These are phyloP conservation scores for Acer yangbiense DNA, from an alignment of 345 rosid species.

Conservation along the genomic window DNA sequence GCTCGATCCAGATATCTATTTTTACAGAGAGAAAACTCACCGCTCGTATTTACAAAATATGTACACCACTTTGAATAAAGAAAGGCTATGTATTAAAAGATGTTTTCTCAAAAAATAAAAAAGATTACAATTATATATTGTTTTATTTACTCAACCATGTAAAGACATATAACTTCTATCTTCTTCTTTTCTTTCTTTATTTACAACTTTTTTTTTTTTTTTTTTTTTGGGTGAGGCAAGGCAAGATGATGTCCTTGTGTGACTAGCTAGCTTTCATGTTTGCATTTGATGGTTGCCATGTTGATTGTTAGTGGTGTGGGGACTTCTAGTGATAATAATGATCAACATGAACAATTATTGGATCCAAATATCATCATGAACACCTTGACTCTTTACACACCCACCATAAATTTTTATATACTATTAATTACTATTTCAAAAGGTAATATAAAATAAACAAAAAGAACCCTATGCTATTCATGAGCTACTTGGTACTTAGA, in stretches of 20 bases:
- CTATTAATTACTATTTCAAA: neutral
- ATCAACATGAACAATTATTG: neutral
- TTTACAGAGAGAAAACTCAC: too few species aligned
- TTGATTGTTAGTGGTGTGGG: neutral
- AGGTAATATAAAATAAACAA: neutral
- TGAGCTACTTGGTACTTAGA: neutral
- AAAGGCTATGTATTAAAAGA: too few species aligned
- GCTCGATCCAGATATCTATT: too few species aligned
- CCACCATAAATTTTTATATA: neutral
- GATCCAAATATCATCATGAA: neutral
- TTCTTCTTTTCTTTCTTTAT: too few species aligned
- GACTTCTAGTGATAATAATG: neutral
- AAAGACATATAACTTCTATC: too few species aligned
- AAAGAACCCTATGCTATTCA: neutral
- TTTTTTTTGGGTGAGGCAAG: neutral
- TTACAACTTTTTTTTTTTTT: too few species aligned
- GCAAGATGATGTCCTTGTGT: neutral
- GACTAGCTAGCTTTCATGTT: neutral
- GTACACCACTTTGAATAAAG: too few species aligned
- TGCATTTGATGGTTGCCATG: conserved; percentile 12
- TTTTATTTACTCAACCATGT: too few species aligned
- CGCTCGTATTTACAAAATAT: too few species aligned
- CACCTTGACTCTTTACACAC: neutral
- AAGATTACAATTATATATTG: too few species aligned
- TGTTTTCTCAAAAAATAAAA: too few species aligned